Evolutionary conservation across 176 grass and related monocot genomes (phyloP).

Genomic region (Olyra latifolia): DNA sequence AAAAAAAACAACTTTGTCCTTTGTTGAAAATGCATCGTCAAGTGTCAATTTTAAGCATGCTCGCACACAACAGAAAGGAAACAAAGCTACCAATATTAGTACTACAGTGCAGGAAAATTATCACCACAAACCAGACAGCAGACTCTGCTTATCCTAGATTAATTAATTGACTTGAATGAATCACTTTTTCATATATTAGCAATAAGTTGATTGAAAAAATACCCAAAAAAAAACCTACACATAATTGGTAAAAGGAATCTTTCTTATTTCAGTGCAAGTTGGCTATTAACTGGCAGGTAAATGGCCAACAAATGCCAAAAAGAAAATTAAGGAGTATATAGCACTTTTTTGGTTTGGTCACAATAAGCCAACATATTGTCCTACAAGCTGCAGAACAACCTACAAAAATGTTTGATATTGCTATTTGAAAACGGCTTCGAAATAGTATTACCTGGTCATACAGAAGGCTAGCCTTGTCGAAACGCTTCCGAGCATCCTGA

Average conservation of each 20-base stretch:
- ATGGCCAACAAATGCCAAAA: not conserved
- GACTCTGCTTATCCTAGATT: not conserved
- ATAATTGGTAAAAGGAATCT: not conserved
- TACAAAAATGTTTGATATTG: not conserved
- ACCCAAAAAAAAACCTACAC: not conserved
- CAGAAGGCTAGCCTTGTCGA: conserved; percentile 96
- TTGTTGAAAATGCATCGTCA: not conserved
- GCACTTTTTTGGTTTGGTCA: not conserved
- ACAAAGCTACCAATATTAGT: conserved; percentile 1
- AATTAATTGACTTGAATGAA: not conserved
- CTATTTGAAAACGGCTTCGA: conserved; percentile 5
- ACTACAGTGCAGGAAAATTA: conserved; percentile 7
- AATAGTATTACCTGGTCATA: conserved; percentile 85
- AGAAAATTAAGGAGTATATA: not conserved
- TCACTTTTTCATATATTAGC: not conserved
- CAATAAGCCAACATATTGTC: not conserved
- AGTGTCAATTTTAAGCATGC: conserved; percentile 18
- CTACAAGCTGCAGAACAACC: not conserved
- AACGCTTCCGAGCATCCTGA: conserved; percentile 88
- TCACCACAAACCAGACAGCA: not conserved
- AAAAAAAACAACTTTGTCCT: conserved; percentile 15
- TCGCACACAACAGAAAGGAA: not conserved
- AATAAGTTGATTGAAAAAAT: not conserved
- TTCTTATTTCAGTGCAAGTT: conserved; percentile 1
- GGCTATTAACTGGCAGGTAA: not conserved